Base-by-base conservation (phyloP, 176 grass and related monocot species). In the Musa beccarii region DNA sequence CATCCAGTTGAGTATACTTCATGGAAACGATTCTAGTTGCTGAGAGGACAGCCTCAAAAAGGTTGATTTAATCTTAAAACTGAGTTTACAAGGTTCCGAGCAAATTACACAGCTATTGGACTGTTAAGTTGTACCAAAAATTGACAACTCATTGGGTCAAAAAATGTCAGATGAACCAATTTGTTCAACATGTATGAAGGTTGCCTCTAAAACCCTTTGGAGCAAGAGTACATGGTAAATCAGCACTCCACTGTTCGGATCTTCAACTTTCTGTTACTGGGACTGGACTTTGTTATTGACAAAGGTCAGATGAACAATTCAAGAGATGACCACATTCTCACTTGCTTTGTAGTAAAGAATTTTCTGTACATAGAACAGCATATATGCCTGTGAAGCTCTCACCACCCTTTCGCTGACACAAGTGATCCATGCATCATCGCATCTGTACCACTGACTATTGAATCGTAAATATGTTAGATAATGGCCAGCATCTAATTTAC, bases 321-420 rank as follows among this genome's bases (percentile, higher is more conserved):
- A 74, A 17, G 52, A 57, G 53, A 25, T 13, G 24, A 56, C 24
- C 20, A 9, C 53, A n/a, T 74, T 74, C 72, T 86, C 90, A 82
- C 95, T 84, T 59, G 90, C 90, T 77, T 90, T 91, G 49, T 99
- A 99, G 72, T 89, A 89, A 65, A 99, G 80, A 49, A 87, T 88
- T 83, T 91, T 94, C 84, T 94, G 95, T 67, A 99, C 95, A 86
- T 99, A 99, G 79, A 91, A 99, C 59, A 99, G 88, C 95, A 99
- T 99, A 79, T 99, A 94, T 9, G 95, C 95, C 56, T 99, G 95
- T 54, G 88, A 89, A 25, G 78, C 84, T 68, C 90, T 93, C 52
- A 99, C 84, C 34, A 81, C 86, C 66, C 83, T 92, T 83, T 99
- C 95, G 22, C 89, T 87, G 68, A 99, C 95, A 49, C 82, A 86